phyloP scores from a whole-genome alignment of 2,329 filamentous ascomycete genomes.

The Elsinoe arachidis region DNA sequence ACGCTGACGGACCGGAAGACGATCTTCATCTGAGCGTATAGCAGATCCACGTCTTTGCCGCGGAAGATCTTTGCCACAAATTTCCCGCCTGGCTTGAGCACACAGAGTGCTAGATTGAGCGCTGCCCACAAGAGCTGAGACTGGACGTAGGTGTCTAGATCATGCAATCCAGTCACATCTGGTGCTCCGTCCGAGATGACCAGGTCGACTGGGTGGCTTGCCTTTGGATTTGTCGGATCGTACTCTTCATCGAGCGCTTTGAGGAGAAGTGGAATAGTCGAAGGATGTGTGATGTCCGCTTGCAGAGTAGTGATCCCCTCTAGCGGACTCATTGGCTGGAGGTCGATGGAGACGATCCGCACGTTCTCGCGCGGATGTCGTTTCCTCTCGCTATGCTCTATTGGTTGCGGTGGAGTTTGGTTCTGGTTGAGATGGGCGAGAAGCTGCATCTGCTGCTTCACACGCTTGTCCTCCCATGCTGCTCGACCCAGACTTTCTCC shows the following conservation, averaged over 20 bases:
- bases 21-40: conserved; percentile 87
- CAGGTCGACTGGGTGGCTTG: conserved; percentile 75
- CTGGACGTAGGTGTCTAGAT: conserved; percentile 97
- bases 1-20: conserved; percentile 84
- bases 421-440: conserved; percentile 28
- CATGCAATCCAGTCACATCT: conserved; percentile 92
- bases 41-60: conserved; percentile 85
- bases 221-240: conserved; percentile 33
- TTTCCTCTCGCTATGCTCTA: conserved; percentile 11
- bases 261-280: conserved; percentile 82
- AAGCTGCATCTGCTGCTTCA: conserved; percentile 54
- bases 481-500: conserved; percentile 80
- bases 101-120: conserved; percentile 84
- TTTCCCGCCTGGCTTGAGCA: conserved; percentile 83
- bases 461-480: conserved; percentile 80
- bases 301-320: conserved; percentile 86
- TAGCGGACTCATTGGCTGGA: conserved; percentile 91
- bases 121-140: conserved; percentile 91
- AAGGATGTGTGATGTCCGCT: conserved; percentile 95
- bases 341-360: conserved; percentile 89
- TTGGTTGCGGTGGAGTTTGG: not conserved
- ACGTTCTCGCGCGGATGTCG: conserved; percentile 44
- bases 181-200: conserved; percentile 93
- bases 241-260: conserved; percentile 68
- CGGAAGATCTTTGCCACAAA: conserved; percentile 98